Conservation (phyloP, 805 yeast species). For the Schizosaccharomyces osmophilus region DNA sequence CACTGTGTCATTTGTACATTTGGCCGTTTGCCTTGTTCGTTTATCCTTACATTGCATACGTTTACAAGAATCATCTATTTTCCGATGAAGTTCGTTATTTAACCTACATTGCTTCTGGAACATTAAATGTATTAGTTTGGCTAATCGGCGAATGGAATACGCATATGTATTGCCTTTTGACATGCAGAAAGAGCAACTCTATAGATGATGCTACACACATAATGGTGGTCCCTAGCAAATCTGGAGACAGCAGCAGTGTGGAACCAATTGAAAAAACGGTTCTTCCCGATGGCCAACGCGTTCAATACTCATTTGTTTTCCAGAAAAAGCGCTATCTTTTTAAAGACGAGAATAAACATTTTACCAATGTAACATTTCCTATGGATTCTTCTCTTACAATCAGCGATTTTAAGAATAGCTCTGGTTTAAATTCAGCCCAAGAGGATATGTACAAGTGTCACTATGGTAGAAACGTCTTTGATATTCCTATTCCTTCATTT, state of each 20-base stretch:
- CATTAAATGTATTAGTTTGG: conserved; percentile 54
- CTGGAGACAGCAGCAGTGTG: conserved; percentile 68
- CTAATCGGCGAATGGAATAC: conserved; percentile 90
- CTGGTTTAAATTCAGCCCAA: conserved; percentile 21
- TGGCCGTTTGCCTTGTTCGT: conserved; percentile 49
- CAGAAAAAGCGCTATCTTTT: conserved; percentile 79
- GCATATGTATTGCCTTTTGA: conserved; percentile 40
- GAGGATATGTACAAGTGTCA: conserved; percentile 23
- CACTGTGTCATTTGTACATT: conserved; percentile 43
- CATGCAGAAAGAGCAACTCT: conserved; percentile 29
- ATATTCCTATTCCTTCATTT: conserved; percentile 86
- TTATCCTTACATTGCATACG: conserved; percentile 47
- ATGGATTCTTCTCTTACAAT: conserved; percentile 38
- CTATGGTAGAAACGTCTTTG: conserved; percentile 72
- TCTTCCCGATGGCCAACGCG: conserved; percentile 24
- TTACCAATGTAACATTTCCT: conserved; percentile 58
- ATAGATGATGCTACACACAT: conserved; percentile 47
- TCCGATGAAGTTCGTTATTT: conserved; percentile 95
- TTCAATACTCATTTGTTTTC: conserved; percentile 50
- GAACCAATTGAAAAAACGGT: conserved; percentile 14
- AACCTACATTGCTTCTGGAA: conserved; percentile 44
- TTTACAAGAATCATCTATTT: conserved; percentile 44
- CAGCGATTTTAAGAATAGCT: conserved; percentile 25
- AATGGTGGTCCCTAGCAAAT: conserved; percentile 57
- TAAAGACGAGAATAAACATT: conserved; percentile 26